phyloP scores from a whole-genome alignment of 2,329 filamentous ascomycete species.

The Scedosporium boydii region DNA sequence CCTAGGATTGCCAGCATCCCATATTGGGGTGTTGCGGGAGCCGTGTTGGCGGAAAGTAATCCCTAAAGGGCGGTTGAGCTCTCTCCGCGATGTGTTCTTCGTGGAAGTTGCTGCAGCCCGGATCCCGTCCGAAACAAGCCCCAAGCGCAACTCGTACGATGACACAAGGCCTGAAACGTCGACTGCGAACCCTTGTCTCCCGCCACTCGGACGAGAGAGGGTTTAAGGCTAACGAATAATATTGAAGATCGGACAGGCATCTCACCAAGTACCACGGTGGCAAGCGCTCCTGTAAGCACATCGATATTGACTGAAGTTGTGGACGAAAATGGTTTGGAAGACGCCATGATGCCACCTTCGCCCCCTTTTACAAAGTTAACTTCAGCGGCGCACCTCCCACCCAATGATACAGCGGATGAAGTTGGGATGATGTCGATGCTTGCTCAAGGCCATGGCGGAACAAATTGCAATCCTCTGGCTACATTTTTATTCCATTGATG shows the following conservation, averaged over 20 bases:
- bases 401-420: not conserved
- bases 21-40: not conserved
- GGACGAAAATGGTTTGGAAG: too few relatives aligned
- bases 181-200: not conserved
- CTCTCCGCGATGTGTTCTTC: not conserved
- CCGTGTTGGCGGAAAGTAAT: too few relatives aligned
- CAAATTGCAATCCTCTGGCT: not conserved
- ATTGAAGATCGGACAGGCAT: not conserved
- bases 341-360: too few relatives aligned
- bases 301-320: too few relatives aligned
- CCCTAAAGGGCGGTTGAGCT: not conserved
- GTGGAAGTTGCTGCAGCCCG: not conserved
- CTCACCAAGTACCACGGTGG: too few relatives aligned
- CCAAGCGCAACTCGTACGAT: conserved; percentile 2
- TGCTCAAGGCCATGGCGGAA: not conserved
- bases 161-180: not conserved
- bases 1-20: not conserved
- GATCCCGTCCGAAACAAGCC: not conserved
- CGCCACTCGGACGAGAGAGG: not conserved
- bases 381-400: not conserved
- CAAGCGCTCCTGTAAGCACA: too few relatives aligned
- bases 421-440: not conserved
- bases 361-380: too few relatives aligned
- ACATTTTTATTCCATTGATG: not conserved
- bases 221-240: not conserved